A percentile compares a stretch with the other conserved stretches of the same genome.
Conservation (phyloP, 352 stramenopile species). For the Globisporangium iwayamae region DNA sequence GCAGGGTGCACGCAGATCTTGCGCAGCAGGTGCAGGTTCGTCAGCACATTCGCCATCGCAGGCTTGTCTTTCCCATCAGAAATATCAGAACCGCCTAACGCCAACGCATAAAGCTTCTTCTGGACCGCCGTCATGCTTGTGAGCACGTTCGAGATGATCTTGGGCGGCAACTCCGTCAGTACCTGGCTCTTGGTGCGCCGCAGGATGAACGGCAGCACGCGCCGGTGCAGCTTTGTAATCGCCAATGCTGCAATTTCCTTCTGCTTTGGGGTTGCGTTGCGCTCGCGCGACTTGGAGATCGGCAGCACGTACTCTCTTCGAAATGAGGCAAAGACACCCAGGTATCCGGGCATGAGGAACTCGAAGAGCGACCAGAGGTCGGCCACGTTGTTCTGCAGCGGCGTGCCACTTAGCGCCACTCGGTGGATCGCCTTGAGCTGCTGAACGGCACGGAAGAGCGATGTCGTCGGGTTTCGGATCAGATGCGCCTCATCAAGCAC, state of each 20-base stretch:
- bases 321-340: slow-evolving; percentile 84
- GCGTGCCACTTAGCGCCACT: slow-evolving; percentile 95
- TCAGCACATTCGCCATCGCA: slow-evolving; percentile 34
- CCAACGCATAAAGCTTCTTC: slow-evolving; percentile 70
- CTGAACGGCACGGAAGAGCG: slow-evolving; percentile 81
- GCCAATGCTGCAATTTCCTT: slow-evolving; percentile 79
- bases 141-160: slow-evolving; percentile 95
- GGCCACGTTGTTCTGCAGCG: slow-evolving; percentile 96
- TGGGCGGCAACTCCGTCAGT: slow-evolving; percentile 95
- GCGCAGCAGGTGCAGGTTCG: slow-evolving; percentile 77
- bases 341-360: slow-evolving; percentile 97
- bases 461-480: slow-evolving; percentile 93
- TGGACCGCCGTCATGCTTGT: slow-evolving; percentile 89
- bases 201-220: slow-evolving; percentile 97
- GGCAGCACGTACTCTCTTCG: slow-evolving; percentile 59
- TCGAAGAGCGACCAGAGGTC: slow-evolving; percentile 98
- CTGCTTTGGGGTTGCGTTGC: slow-evolving; percentile 65
- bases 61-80: no score
- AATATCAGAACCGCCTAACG: background rate
- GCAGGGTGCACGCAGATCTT: slow-evolving; percentile 95
- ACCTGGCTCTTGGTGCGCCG: slow-evolving; percentile 96
- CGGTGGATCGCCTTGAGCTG: slow-evolving; percentile 82
- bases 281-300: slow-evolving; percentile 52
- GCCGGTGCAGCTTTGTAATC: slow-evolving; percentile 92
- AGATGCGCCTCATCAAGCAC: slow-evolving; percentile 98